Base-by-base conservation (phyloP, 2,329 filamentous ascomycete genomes). In the Pseudogymnoascus sp. region DNA sequence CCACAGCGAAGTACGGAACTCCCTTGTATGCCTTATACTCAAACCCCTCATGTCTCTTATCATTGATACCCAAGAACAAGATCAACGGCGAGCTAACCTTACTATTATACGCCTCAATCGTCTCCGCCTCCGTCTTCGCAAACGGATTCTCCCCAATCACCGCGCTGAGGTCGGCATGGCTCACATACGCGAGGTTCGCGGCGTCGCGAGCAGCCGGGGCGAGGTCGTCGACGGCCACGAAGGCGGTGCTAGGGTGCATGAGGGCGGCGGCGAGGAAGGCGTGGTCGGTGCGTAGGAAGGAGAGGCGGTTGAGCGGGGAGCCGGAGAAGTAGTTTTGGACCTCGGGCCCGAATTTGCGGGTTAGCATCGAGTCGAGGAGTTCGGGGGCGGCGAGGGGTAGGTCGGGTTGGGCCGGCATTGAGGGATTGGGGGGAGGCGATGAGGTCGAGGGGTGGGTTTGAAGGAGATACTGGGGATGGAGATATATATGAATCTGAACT, bases 1-100 rank as follows among this genome's bases (percentile, higher is more conserved):
- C 95, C 11, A 99, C 75, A 1, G 93, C 93, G 73, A 97, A 99
- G 77, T 87, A 96, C 1, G 95, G 93, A 59, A 83, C 82, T 2
- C 93, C 95, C 36, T 80, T 83, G 73, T 96, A 96, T 59, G 85
- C 85, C 65, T 85, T 86, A 69, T 72, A 69, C 64, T 80, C 72
- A 61, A 89, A 83, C 0, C 78, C 82, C 16, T 74, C 71, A 50
- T 74, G 78, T 25, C 74, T 75, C 59, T 75, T 76, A 73, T 96
- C 91, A 68, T 96, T 86, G 59, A 97, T 76, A 0, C 93, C 93
- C 28, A 97, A 78, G 73, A 97, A 97, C 61, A 97, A 80, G 61
- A 97, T 79, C 66, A 91, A 82, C 2, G 92, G 88, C 56, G 28
- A 34, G 7, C 14, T 6, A 62, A 83, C 78, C 4, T 81, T 78